Conservation (phyloP, 164 flowering plant genomes). For the Cinnamomum micranthum region DNA sequence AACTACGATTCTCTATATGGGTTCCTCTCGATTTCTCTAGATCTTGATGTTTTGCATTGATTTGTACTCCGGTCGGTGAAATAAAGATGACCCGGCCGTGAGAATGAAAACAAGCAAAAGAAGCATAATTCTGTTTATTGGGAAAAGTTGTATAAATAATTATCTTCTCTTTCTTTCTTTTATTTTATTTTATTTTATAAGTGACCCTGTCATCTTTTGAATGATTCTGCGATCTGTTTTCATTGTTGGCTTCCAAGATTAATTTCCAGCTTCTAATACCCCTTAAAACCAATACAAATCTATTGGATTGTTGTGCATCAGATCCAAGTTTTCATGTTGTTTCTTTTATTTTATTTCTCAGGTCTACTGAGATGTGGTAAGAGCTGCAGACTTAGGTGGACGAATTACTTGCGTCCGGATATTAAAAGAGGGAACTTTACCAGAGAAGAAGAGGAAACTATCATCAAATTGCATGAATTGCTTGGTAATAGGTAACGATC, state of each 20-base stretch:
- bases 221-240: not conserved
- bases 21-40: not conserved
- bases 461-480: conserved; percentile 33
- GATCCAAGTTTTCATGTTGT: not conserved
- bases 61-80: not conserved
- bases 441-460: conserved; percentile 32
- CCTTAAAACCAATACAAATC: not conserved
- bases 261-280: too few relatives aligned
- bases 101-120: conserved; percentile 1
- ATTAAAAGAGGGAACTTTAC: conserved; percentile 35
- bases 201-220: not conserved
- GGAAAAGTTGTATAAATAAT: not conserved
- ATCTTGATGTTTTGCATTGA: not conserved
- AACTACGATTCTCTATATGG: not conserved
- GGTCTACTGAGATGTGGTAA: conserved; percentile 40
- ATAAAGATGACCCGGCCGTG: conserved; percentile 8
- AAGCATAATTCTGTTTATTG: not conserved
- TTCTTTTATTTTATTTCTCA: conserved; percentile 6
- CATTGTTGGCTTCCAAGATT: not conserved
- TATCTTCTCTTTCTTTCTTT: not conserved
- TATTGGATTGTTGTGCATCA: not conserved
- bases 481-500: conserved; percentile 32
- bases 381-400: conserved; percentile 44
- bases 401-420: conserved; percentile 39
- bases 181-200: not conserved